phyloP scores from a whole-genome alignment of 768 basidiomycete genomes.

The Russula sp. region DNA sequence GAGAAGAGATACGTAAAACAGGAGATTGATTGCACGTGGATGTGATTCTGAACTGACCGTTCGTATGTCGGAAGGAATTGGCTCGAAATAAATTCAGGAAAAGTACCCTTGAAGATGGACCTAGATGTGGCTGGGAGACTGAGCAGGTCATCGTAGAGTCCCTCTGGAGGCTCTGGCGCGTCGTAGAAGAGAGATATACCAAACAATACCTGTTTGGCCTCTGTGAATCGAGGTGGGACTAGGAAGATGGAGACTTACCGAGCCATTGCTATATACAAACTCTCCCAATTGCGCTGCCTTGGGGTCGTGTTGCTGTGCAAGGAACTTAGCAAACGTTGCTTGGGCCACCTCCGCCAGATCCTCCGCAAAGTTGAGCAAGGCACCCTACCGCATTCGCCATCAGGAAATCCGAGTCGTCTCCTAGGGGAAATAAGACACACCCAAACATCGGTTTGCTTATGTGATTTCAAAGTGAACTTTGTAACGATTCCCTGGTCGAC shows the following conservation, averaged over 20 bases:
- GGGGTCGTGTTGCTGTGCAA: background rate
- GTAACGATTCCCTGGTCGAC: slow-evolving; percentile 15
- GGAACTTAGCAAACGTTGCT: background rate
- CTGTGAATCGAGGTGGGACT: slow-evolving; percentile 26
- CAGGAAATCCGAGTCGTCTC: background rate
- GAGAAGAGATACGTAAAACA: background rate
- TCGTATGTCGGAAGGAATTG: slow-evolving; percentile 28
- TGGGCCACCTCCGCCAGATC: background rate
- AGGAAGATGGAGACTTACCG: slow-evolving; percentile 30
- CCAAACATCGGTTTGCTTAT: slow-evolving; percentile 17
- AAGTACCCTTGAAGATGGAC: slow-evolving; percentile 33
- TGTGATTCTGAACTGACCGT: background rate
- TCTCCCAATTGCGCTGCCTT: slow-evolving; percentile 5
- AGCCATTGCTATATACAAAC: slow-evolving; percentile 1
- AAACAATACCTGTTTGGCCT: background rate
- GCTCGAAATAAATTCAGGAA: slow-evolving; percentile 33
- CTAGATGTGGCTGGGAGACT: slow-evolving; percentile 33
- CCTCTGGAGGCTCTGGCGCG: slow-evolving; percentile 39
- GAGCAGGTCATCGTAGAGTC: slow-evolving; percentile 44
- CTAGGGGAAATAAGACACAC: background rate
- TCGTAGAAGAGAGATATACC: slow-evolving; percentile 46
- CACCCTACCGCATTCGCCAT: background rate
- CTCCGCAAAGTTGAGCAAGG: background rate
- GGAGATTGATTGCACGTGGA: too few relatives aligned
- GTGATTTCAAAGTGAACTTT: slow-evolving; percentile 12